Evolutionary conservation across 257 asterid genomes (phyloP).

Genomic region (Handroanthus guayacan): DNA sequence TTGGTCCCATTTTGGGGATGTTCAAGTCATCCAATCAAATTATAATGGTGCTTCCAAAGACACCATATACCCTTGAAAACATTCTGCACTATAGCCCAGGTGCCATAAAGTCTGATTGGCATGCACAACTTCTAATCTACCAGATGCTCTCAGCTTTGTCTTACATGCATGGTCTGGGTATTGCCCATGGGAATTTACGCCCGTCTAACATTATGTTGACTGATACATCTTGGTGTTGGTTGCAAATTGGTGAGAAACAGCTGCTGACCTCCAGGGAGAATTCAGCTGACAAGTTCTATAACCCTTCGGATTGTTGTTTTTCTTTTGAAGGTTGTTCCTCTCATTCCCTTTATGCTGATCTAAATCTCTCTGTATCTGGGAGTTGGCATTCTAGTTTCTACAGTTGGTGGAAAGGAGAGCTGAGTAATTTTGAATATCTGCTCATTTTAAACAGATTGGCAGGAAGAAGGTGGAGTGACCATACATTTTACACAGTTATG

Average conservation of each 20-base stretch:
- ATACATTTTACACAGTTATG: constrained; percentile 81
- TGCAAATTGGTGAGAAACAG: constrained; percentile 58
- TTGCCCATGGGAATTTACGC: constrained; percentile 67
- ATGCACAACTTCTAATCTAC: constrained; percentile 62
- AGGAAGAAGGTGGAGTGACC: constrained; percentile 99
- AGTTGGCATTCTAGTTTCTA: constrained; percentile 80
- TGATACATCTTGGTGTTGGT: constrained; percentile 87
- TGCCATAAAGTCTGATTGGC: constrained; percentile 82
- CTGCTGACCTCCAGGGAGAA: constrained; percentile 46
- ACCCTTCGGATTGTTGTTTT: constrained; percentile 42
- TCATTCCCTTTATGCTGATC: constrained; percentile 67
- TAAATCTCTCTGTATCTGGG: constrained; percentile 55
- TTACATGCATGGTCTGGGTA: constrained; percentile 87
- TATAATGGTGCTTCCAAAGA: constrained; percentile 65
- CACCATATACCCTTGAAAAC: constrained; percentile 77
- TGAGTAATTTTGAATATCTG: constrained; percentile 92
- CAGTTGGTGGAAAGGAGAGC: constrained; percentile 90
- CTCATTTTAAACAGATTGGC: constrained; percentile 83
- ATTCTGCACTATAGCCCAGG: constrained; percentile 74
- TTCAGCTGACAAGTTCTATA: constrained; percentile 41
- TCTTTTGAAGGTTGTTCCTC: constrained; percentile 66
- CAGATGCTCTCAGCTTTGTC: constrained; percentile 87
- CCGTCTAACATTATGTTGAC: constrained; percentile 78
- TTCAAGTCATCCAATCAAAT: constrained; percentile 60
- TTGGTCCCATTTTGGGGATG: constrained; percentile 82